Conservation (phyloP, 441 rosid species). For the Croton setiger region DNA sequence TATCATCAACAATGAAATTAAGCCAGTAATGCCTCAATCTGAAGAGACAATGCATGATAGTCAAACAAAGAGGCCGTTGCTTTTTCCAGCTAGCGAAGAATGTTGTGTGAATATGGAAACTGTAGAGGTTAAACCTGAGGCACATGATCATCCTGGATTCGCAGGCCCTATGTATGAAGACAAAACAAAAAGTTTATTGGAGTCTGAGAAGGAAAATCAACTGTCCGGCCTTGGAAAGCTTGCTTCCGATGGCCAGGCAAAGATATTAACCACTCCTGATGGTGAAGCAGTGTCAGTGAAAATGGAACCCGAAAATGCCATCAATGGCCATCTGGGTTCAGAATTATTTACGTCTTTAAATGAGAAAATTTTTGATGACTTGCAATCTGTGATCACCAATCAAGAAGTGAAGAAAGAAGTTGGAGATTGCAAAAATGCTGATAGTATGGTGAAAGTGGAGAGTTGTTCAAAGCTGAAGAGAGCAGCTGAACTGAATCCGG, state of each 20-base stretch:
- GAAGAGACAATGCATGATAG: too few species aligned
- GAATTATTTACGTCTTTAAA: slow-evolving; percentile 5
- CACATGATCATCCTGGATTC: slow-evolving; percentile 20
- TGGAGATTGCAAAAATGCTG: slow-evolving; percentile 10
- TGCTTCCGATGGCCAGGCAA: not conserved
- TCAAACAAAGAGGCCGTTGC: slow-evolving; percentile 37
- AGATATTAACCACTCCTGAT: slow-evolving; percentile 14
- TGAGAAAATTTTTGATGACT: slow-evolving; percentile 13
- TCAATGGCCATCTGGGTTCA: not conserved
- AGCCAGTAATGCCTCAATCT: slow-evolving; percentile 7
- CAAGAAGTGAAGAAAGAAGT: slow-evolving; percentile 10
- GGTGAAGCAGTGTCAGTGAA: slow-evolving; percentile 12
- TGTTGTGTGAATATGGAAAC: slow-evolving; percentile 17
- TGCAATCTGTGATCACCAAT: slow-evolving; percentile 5
- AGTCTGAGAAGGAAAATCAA: slow-evolving; percentile 21
- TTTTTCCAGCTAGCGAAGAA: slow-evolving; percentile 31
- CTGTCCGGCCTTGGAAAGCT: slow-evolving; percentile 13
- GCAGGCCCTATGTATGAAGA: slow-evolving; percentile 20
- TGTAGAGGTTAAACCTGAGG: slow-evolving; percentile 20
- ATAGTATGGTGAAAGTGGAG: not conserved
- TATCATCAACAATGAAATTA: slow-evolving; percentile 10
- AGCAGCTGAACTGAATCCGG: slow-evolving; percentile 20
- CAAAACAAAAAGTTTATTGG: slow-evolving; percentile 9
- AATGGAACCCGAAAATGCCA: too few species aligned
- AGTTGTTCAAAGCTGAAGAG: slow-evolving; percentile 22